These are phyloP conservation scores for Corymbia calophylla DNA, from an alignment of 441 rosid species.

Conservation along the genomic window DNA sequence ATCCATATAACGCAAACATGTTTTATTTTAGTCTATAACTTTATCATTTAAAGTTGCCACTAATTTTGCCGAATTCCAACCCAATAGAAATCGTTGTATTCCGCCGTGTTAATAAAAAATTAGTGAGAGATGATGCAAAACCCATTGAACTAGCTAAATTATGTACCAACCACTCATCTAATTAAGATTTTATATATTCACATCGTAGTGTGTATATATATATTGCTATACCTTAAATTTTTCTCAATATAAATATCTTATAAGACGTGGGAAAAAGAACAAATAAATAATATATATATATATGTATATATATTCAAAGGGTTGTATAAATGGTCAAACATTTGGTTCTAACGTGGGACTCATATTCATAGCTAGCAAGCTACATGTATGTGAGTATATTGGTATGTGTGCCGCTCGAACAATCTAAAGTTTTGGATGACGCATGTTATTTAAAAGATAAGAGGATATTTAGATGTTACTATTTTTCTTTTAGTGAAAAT, in stretches of 20 bases:
- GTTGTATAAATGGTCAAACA: not conserved
- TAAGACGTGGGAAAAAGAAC: not conserved
- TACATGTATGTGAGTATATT: too few species aligned
- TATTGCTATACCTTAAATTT: too few species aligned
- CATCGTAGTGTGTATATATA: too few species aligned
- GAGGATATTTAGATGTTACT: not conserved
- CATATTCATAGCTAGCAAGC: too few species aligned
- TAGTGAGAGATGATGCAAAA: not conserved
- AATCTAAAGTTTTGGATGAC: not conserved
- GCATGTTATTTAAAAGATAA: not conserved
- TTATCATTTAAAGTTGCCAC: not conserved
- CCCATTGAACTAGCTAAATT: not conserved
- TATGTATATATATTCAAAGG: not conserved
- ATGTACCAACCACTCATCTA: rapidly evolving
- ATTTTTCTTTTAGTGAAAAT: not conserved
- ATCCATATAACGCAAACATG: not conserved
- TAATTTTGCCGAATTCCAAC: not conserved
- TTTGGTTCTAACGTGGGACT: not conserved
- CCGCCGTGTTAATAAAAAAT: rapidly evolving
- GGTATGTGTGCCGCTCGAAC: not conserved
- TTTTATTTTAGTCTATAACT: not conserved
- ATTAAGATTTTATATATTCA: not conserved
- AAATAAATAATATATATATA: not conserved
- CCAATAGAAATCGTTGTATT: rapidly evolving
- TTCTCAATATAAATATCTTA: not conserved